Evolutionary conservation across 2,329 filamentous ascomycete genomes (phyloP).

Genomic region (Alternaria arbusti): DNA sequence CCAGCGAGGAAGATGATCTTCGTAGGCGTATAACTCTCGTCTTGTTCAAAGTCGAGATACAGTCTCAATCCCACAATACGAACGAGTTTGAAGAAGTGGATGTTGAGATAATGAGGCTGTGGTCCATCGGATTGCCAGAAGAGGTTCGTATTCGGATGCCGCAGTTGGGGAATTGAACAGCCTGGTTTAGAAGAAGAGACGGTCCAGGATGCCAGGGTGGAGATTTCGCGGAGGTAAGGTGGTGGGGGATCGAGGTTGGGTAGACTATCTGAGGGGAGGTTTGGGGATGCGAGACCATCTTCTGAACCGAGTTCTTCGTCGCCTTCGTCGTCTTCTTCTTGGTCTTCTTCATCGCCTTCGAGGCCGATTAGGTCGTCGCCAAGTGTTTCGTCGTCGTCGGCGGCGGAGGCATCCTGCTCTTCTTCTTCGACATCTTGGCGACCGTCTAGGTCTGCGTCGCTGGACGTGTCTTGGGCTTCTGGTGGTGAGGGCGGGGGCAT

Average conservation of each 20-base stretch:
- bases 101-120: conserved; percentile 80
- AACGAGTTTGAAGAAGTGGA: conserved; percentile 85
- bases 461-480: conserved; percentile 32
- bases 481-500: conserved; percentile 20
- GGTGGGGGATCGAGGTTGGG: conserved; percentile 45
- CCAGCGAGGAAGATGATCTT: conserved; percentile 89
- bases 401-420: background rate
- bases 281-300: conserved; percentile 23
- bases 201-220: conserved; percentile 81
- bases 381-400: conserved; percentile 18
- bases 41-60: conserved; percentile 87
- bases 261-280: conserved; percentile 15
- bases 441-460: conserved; percentile 29
- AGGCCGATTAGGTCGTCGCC: conserved; percentile 34
- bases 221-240: conserved; percentile 75
- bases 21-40: conserved; percentile 96
- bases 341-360: conserved; percentile 50
- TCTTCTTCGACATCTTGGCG: conserved; percentile 21
- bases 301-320: conserved; percentile 58
- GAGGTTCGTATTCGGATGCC: conserved; percentile 72
- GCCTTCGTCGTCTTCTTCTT: conserved; percentile 22
- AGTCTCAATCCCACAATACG: conserved; percentile 80
- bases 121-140: conserved; percentile 91
- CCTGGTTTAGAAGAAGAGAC: conserved; percentile 83
- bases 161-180: conserved; percentile 77